Evolutionary conservation across 306 rosid genomes (phyloP).

Genomic region (Vachellia collinsii): DNA sequence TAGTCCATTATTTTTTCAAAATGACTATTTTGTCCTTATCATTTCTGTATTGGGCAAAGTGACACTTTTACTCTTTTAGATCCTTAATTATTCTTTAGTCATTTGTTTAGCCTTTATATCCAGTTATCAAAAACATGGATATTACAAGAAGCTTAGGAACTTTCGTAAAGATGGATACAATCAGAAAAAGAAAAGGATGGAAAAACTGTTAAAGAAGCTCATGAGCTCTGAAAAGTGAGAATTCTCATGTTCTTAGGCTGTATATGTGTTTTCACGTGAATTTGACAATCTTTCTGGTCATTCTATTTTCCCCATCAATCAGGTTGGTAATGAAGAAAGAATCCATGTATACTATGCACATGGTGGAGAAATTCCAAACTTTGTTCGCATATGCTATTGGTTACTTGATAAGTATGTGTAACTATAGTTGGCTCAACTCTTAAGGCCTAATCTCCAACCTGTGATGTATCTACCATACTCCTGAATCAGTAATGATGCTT

Average conservation of each 20-base stretch:
- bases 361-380: constrained; percentile 75
- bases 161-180: constrained; percentile 94
- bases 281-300: constrained; percentile 27
- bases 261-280: constrained; percentile 16
- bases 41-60: no score
- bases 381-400: constrained; percentile 97
- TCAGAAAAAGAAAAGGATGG: constrained; percentile 99
- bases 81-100: no score
- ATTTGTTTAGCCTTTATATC: no score
- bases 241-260: constrained; percentile 31
- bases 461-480: constrained; percentile 21
- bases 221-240: constrained; percentile 95
- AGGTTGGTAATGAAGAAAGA: constrained; percentile 98
- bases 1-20: no score
- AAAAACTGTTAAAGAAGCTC: constrained; percentile 98
- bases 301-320: constrained; percentile 35
- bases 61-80: no score
- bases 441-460: constrained; percentile 19
- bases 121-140: no score
- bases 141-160: constrained; percentile 93
- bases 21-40: no score
- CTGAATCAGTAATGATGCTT: constrained; percentile 30
- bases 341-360: constrained; percentile 97
- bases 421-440: constrained; percentile 32
- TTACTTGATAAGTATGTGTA: constrained; percentile 91